Evolutionary conservation across 1,284 basidiomycete genomes (phyloP), one percentile per base, ranked within the genome.

Genomic region (Ustilago sp.): DNA sequence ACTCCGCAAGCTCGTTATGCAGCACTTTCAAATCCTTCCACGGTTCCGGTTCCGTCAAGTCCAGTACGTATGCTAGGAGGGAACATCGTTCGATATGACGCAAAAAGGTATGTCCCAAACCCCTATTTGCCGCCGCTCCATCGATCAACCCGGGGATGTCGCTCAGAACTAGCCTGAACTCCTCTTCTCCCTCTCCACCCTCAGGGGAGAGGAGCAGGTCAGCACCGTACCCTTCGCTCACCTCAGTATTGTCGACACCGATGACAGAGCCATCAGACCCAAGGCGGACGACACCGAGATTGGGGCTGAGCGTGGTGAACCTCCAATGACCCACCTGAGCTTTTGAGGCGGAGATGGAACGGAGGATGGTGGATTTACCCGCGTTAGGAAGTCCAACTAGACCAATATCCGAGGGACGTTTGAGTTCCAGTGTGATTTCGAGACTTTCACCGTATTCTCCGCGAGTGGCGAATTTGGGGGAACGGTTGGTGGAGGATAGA

Each of bases 321-420:
- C 93, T 92, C 86, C 97, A 98, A 8, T 91, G 90, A 0, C 95
- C 97, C 6, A 98, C 92, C 81, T 94, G 92, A 2, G 93, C 94
- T 81, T 77, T 77, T 17, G 93, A 92, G 6, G 93, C 93, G 0
- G 95, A 98, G 19, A 99, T 88, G 0, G 94, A 93, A 13, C 94
- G 91, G 4, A 99, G 88, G 19, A 99, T 88, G 0, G 96, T 99
- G 50, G 86, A 88, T 80, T 90, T 90, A 19, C 89, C 89, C 0
- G 94, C 94, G 81, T 99, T 99, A 1, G 97, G 97, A 87, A 98
- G 91, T 0, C 96, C 97, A 4, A 99, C 95, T 12, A 99, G 88
- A 0, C 95, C 97, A 28, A 99, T 90, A 85, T 99, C 96, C 0
- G 95, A 94, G 2, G 96, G 89, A 7, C 95, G 90, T 86, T 99